A percentile compares a stretch with the other conserved stretches of the same genome.
Evolutionary conservation across 164 flowering plant genomes (phyloP).

Genomic region (Taxillus chinensis): DNA sequence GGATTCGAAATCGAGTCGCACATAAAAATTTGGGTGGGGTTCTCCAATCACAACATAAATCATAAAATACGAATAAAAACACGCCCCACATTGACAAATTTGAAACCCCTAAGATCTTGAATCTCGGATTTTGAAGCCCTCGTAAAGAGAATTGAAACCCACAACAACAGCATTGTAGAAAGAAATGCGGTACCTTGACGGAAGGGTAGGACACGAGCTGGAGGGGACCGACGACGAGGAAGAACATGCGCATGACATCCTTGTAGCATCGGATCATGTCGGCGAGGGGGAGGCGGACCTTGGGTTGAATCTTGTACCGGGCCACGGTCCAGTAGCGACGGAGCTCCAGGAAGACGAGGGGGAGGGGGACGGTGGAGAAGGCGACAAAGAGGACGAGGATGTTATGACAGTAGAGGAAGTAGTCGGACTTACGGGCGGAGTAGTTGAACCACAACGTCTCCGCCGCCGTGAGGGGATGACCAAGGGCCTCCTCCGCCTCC

Average conservation of each 20-base stretch:
- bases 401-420: conserved; percentile 63
- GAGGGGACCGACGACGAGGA: conserved; percentile 66
- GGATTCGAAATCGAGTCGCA: no score
- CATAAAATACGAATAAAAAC: no score
- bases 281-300: conserved; percentile 27
- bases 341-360: conserved; percentile 39
- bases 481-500: conserved; percentile 52
- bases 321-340: conserved; percentile 21
- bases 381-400: conserved; percentile 55
- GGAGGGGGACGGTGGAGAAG: conserved; percentile 62
- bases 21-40: no score
- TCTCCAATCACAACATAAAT: no score
- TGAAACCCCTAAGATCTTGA: no score
- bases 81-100: no score
- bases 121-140: no score
- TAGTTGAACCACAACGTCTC: conserved; percentile 80
- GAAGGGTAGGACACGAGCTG: conserved; percentile 77
- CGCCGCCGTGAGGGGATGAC: conserved; percentile 46
- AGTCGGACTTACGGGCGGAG: conserved; percentile 57
- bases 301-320: conserved; percentile 74
- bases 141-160: not conserved
- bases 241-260: conserved; percentile 52
- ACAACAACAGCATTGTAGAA: not conserved
- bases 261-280: conserved; percentile 56
- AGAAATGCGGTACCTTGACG: conserved; percentile 23